Evolutionary conservation across 2,329 filamentous ascomycete species (phyloP), one percentile per base, ranked within the genome.

Genomic region (Neurospora sp.): DNA sequence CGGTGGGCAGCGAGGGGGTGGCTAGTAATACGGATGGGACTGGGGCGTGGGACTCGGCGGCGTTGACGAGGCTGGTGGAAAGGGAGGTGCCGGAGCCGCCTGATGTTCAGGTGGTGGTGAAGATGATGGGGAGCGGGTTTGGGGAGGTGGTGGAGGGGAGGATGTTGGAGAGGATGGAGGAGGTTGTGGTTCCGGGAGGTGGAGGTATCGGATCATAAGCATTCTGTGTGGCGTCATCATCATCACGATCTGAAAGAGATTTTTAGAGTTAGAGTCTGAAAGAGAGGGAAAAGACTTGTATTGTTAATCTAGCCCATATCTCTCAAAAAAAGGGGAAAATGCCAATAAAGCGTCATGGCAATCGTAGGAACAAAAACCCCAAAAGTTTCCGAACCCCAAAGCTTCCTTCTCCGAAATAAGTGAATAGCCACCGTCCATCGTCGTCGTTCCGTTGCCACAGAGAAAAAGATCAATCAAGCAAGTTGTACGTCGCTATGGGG

Each of bases 81-180:
- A 75, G 75, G 13, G 70, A 73, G 0, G 67, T 76, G 1, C 80
- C 78, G 1, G 72, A 78, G 38, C 77, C 80, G 19, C 84, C 83
- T 0, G 79, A 84, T 71, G 82, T 86, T 11, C 73, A 73, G 10
- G 72, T 78, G 9, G 82, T 85, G 15, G 76, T 85, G 6, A 76
- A 77, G 58, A 78, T 80, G 40, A 71, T 85, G 75, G 79, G 80
- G 0, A 72, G 74, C 11, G 76, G 74, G n/a, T 85, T 85, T 73
- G 75, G 77, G 68, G 75, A 77, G 58, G 67, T 76, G 70, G 70
- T 75, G 9, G 70, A 46, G 11, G 67, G 70, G 62, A 68, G 73
- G 19, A 43, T 67, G 38, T 36, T 62, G 15, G 52, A 36, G 7
- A 62, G 15, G 28, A 62, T 36, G 4, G 19, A 13, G 39, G 39